Base-by-base conservation (phyloP, 345 rosid genomes). In the Eutrema japonicum region DNA sequence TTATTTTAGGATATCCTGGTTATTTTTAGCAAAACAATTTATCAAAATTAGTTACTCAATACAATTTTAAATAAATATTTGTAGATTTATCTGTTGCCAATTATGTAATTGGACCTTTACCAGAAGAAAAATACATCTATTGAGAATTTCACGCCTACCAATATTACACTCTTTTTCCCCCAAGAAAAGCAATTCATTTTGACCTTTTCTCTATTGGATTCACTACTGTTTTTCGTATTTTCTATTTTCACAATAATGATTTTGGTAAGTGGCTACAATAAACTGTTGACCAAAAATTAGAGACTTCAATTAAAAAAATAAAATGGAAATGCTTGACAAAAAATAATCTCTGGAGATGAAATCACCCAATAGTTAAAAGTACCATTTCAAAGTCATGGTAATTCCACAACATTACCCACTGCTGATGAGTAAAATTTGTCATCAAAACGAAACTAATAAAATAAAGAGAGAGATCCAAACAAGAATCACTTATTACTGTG, bases 101-200 rank as follows among this genome's bases (percentile, higher is more conserved):
- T 16, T 6, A 16, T 51, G 50, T 51, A 12, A 66, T 52, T 42
- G 38, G 26, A 71, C 41, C 27, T 13, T 52, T 6, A 54, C 14
- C 33, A 54, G 33, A 66, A 69, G 2, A 38, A 8, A 56, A 55
- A 50, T 72, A 33, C 47, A 63, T 53, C 14, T 2, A 45, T 1
- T 14, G 49, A 36, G n/a, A 54, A 38, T 58, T 48, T 42, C 61
- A 74, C 53, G 67, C 43, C 16, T 16, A 74, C 62, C 68, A 40
- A 26, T 40, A 52, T 32, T 5, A 16, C 16, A 16, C 16, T 16
- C 16, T 16, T 16, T 16, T 16, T 16, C 16, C 16, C 16, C 16
- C 16, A 16, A 16, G 18, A 43, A 43, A 32, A 52, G 18, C 55
- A 41, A 10, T 22, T 63, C 4, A 18, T 13, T 13, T 53, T 22